These are phyloP conservation scores for Paraphoma sp. DNA, from an alignment of 2,329 filamentous ascomycete genomes.

Conservation along the genomic window DNA sequence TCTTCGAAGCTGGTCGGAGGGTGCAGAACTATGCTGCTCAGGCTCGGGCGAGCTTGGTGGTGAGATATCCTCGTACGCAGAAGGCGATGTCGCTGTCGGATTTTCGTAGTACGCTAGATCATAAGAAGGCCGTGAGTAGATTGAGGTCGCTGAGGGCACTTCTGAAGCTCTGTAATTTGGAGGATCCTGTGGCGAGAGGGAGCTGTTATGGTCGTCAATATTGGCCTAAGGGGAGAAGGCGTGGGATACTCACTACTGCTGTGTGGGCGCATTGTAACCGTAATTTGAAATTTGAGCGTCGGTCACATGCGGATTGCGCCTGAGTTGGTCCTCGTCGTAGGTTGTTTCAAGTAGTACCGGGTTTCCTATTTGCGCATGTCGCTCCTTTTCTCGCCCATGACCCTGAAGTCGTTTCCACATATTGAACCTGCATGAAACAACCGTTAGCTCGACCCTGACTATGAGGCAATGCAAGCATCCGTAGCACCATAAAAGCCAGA, in stretches of 20 bases:
- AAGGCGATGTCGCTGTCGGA: slow-evolving; percentile 21
- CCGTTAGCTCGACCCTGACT: slow-evolving; percentile 26
- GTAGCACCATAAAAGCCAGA: neutral
- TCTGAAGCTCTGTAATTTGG: slow-evolving; percentile 34
- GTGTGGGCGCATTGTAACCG: slow-evolving; percentile 31
- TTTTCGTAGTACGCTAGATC: slow-evolving; percentile 30
- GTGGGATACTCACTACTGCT: slow-evolving; percentile 31
- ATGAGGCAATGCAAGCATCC: neutral
- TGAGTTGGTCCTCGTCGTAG: slow-evolving; percentile 54
- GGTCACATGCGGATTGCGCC: slow-evolving; percentile 40
- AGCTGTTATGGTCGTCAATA: slow-evolving; percentile 17
- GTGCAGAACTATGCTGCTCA: slow-evolving; percentile 26
- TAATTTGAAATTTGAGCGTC: slow-evolving; percentile 37
- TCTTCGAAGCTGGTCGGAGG: slow-evolving; percentile 27
- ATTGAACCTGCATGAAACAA: slow-evolving; percentile 30
- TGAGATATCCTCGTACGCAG: slow-evolving; percentile 43
- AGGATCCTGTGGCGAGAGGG: slow-evolving; percentile 29
- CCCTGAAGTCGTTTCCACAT: slow-evolving; percentile 64
- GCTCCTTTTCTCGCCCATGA: slow-evolving; percentile 51
- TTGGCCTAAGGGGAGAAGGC: neutral
- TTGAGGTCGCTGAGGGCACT: slow-evolving; percentile 57
- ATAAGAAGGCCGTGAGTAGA: slow-evolving; percentile 66
- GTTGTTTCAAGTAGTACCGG: slow-evolving; percentile 55
- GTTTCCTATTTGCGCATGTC: slow-evolving; percentile 48
- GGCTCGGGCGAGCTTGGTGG: slow-evolving; percentile 49